phyloP scores from a whole-genome alignment of 2,329 filamentous ascomycete species.

The Fusarium secorum region DNA sequence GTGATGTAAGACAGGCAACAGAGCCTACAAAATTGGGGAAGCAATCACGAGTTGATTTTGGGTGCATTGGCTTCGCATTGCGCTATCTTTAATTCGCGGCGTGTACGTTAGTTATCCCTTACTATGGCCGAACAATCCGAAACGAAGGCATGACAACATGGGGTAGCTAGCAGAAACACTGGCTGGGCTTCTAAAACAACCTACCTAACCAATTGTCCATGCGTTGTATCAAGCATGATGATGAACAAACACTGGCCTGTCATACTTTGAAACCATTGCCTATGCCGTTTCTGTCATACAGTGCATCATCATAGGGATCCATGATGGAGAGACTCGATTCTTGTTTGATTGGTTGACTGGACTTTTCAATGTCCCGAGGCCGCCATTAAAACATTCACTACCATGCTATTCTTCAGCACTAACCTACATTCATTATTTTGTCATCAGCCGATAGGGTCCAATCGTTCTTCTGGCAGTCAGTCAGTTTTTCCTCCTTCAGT shows the following conservation, averaged over 20 bases:
- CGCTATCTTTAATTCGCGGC: slow-evolving; percentile 11
- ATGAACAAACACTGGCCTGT: slow-evolving; percentile 4
- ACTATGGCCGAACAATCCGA: slow-evolving; percentile 22
- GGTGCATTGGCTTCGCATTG: slow-evolving; percentile 1
- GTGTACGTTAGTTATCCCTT: slow-evolving; percentile 6
- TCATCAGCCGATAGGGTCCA: neutral
- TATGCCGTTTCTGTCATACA: slow-evolving; percentile 7
- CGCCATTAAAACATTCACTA: neutral
- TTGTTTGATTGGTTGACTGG: neutral
- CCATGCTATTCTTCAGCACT: neutral
- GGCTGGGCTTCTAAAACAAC: slow-evolving; percentile 23
- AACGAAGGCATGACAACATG: slow-evolving; percentile 19
- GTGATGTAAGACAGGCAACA: slow-evolving; percentile 9
- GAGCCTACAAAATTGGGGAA: neutral
- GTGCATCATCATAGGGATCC: slow-evolving; percentile 27
- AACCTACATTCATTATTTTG: neutral
- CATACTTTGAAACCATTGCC: slow-evolving; percentile 10
- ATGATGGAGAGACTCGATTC: slow-evolving; percentile 14
- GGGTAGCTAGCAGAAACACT: slow-evolving; percentile 28
- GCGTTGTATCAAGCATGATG: slow-evolving; percentile 13
- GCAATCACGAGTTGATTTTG: slow-evolving; percentile 6
- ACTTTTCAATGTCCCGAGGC: neutral
- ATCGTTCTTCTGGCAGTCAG: neutral
- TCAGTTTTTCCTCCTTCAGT: neutral
- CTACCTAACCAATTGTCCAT: neutral